phyloP scores from a whole-genome alignment of 768 basidiomycete genomes.

The Suillus brevipes region DNA sequence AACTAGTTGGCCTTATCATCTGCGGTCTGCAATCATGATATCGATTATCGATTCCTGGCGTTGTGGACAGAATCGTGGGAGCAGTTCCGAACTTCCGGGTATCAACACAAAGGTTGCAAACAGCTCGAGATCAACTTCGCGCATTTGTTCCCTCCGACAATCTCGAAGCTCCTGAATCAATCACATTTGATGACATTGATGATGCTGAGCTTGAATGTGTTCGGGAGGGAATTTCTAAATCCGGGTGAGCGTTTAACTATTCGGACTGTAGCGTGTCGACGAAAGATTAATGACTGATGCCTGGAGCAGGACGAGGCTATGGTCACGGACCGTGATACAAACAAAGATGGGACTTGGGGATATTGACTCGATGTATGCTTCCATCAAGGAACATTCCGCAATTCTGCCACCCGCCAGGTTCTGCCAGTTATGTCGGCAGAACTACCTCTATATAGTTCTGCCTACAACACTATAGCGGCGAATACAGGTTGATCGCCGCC shows the following conservation, averaged over 20 bases:
- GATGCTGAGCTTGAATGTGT: neutral
- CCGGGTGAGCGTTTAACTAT: neutral
- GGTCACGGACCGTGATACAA: too few species aligned
- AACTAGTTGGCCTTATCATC: neutral
- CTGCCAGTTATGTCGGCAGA: too few species aligned
- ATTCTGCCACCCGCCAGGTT: too few species aligned
- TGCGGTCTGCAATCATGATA: neutral
- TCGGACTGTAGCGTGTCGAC: too few species aligned
- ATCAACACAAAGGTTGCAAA: neutral
- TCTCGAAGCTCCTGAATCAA: neutral
- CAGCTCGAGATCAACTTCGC: neutral
- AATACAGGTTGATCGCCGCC: neutral
- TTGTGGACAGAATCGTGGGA: neutral
- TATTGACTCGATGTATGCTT: too few species aligned
- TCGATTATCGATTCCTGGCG: neutral
- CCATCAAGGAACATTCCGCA: too few species aligned
- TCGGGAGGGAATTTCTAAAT: neutral
- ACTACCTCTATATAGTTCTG: too few species aligned
- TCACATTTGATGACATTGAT: neutral
- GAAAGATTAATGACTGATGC: too few species aligned
- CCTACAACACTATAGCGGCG: too few species aligned
- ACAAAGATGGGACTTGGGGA: too few species aligned
- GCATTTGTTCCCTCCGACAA: too few species aligned
- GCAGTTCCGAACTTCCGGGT: neutral
- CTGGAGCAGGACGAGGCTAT: too few species aligned